Percentiles rank a stretch among this genome's conserved stretches.
Evolutionary conservation across 768 basidiomycete genomes (phyloP).

Genomic region (Leccinum fibrillosum): DNA sequence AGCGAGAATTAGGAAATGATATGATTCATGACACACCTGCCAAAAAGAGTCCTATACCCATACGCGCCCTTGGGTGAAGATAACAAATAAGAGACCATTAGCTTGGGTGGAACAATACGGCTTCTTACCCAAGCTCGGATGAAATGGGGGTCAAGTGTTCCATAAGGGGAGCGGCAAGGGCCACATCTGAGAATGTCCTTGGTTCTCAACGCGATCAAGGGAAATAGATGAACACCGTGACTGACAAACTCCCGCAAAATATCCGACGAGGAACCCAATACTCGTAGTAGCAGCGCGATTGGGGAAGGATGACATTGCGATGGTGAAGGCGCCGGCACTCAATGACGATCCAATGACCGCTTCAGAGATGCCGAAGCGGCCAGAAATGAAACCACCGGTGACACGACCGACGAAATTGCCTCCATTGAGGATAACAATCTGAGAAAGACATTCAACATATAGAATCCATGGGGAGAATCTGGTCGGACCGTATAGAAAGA

Average conservation of each 20-base stretch:
- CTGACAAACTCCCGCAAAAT: slow-evolving; percentile 47
- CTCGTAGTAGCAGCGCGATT: slow-evolving; percentile 35
- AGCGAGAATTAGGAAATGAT: neutral
- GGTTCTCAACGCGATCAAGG: neutral
- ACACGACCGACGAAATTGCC: slow-evolving; percentile 37
- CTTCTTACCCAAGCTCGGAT: slow-evolving; percentile 45
- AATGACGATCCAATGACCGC: slow-evolving; percentile 36
- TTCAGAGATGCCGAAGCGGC: slow-evolving; percentile 43
- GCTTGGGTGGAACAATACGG: neutral
- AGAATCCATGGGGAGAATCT: neutral
- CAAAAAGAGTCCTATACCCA: slow-evolving; percentile 49
- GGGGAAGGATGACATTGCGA: slow-evolving; percentile 40
- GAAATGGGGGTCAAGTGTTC: slow-evolving; percentile 40
- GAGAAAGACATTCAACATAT: neutral
- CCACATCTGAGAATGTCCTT: slow-evolving; percentile 32
- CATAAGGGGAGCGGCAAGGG: slow-evolving; percentile 41
- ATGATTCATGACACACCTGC: slow-evolving; percentile 32
- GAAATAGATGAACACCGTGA: slow-evolving; percentile 1
- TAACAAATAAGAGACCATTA: neutral
- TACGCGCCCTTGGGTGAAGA: slow-evolving; percentile 26
- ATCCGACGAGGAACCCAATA: slow-evolving; percentile 44
- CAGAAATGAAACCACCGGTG: slow-evolving; percentile 34
- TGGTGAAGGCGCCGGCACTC: slow-evolving; percentile 38
- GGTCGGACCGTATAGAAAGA: slow-evolving; percentile 53
- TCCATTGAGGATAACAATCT: slow-evolving; percentile 39